Evolutionary conservation across 805 yeast species (phyloP), one percentile per base, ranked within the genome.

Genomic region (Sugiyamaella valdiviana): DNA sequence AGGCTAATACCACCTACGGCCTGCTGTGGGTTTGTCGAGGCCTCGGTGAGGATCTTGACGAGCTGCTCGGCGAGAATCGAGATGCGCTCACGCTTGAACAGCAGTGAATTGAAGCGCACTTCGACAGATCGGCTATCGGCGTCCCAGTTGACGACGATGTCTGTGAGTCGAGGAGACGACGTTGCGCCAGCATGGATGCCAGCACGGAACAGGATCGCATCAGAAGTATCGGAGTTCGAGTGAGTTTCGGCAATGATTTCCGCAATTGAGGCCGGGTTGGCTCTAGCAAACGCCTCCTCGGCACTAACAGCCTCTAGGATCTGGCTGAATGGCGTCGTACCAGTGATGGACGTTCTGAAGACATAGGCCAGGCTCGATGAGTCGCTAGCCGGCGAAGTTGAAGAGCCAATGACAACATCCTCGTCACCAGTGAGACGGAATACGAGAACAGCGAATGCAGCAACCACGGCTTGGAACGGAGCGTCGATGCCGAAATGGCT

Each of bases 361-460:
- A 86, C 80, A 55, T 81, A 77, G 22, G 79, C 79, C 45, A 70
- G 22, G 9, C n/a, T 10, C 23, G 44, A 26, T 15, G 21, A 39
- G 7, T 9, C 67, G 37, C 68, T 59, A 5, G 65, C 65, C 3
- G 32, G 32, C 2, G 67, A 57, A 21, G 75, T 65, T 56, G 83
- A 80, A 0, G 89, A 80, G n/a, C 90, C 89, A 52, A 91, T 69
- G n/a, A 84, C 82, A 44, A 93, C 82, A 59, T 91, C 97, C 56
- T 91, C 97, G 63, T 91, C 98, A 20, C 97, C 98, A 1, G 96
- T 84, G 42, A 87, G 71, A 61, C 98, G 75, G 66, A 77, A 83
- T 36, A 87, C 74, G 49, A 91, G 73, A 0, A 83, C 79, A 20
- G 83, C 78, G 68, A 82, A 85, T 0, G 77, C 77, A 15, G 95